phyloP scores from a whole-genome alignment of 1,284 basidiomycete species.

The Stygiomarasmius scandens region DNA sequence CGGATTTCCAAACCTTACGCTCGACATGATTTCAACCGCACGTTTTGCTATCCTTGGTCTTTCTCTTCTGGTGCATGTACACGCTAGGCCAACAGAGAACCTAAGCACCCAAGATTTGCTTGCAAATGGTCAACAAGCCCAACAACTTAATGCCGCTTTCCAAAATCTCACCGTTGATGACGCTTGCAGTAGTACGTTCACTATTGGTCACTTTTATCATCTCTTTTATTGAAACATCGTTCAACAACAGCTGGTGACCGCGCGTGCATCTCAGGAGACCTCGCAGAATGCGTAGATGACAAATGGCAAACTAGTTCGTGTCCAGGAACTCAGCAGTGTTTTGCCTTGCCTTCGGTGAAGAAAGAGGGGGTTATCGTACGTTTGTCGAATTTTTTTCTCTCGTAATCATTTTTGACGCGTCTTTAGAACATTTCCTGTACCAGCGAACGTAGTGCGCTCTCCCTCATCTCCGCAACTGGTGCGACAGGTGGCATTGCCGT shows the following conservation, averaged over 20 bases:
- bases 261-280: constrained; percentile 4
- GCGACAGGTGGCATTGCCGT: constrained; percentile 43
- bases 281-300: not conserved
- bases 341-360: constrained; percentile 5
- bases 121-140: constrained; percentile 5
- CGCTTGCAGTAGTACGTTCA: not conserved
- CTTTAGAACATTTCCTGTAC: constrained; percentile 49
- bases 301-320: constrained; percentile 4
- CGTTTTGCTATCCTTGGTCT: not conserved
- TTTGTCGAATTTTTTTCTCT: not conserved
- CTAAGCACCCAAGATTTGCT: not conserved
- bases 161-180: constrained; percentile 4
- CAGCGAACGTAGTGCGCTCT: constrained; percentile 41
- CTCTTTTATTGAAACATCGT: not conserved
- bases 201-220: too few relatives aligned
- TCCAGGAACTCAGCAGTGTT: constrained; percentile 1
- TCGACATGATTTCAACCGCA: not conserved
- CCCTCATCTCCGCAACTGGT: constrained; percentile 46
- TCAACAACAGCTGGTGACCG: constrained; percentile 7
- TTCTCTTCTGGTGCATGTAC: not conserved
- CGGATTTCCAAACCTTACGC: not conserved
- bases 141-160: constrained; percentile 5
- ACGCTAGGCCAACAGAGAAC: constrained; percentile 1
- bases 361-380: constrained; percentile 3
- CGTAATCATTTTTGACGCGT: not conserved